These are phyloP conservation scores for Diplocarpon mali DNA, from an alignment of 2,329 filamentous ascomycete genomes.

Conservation along the genomic window DNA sequence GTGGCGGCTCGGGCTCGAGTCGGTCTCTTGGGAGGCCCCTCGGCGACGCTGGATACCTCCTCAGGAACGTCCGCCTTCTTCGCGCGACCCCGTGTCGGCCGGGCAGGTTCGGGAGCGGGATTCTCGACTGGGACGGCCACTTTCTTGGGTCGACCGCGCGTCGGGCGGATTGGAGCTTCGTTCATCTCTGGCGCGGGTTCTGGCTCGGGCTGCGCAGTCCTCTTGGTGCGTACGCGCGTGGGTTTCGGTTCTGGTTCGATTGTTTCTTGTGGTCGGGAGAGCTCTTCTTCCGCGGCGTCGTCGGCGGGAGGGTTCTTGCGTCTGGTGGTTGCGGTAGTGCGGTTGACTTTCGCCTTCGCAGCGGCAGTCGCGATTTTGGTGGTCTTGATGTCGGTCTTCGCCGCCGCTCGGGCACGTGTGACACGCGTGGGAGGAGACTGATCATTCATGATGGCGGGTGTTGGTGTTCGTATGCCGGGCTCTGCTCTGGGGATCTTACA, in stretches of 20 bases:
- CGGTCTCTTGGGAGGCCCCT: slow-evolving; percentile 30
- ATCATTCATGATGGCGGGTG: slow-evolving; percentile 36
- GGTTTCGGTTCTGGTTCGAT: slow-evolving; percentile 28
- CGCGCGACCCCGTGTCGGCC: slow-evolving; percentile 20
- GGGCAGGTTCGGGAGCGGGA: slow-evolving; percentile 13
- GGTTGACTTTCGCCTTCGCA: slow-evolving; percentile 31
- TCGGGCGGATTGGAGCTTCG: slow-evolving; percentile 26
- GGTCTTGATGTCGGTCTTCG: slow-evolving; percentile 32
- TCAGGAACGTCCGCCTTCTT: slow-evolving; percentile 19
- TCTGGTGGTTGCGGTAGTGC: slow-evolving; percentile 30
- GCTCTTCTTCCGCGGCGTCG: slow-evolving; percentile 39
- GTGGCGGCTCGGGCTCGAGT: slow-evolving; percentile 29
- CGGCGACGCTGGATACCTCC: slow-evolving; percentile 20
- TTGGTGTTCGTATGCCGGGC: slow-evolving; percentile 6
- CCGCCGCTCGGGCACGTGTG: slow-evolving; percentile 39
- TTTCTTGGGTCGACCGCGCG: slow-evolving; percentile 37
- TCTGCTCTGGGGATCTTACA: slow-evolving; percentile 9
- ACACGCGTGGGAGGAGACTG: slow-evolving; percentile 48
- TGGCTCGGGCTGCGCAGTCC: slow-evolving; percentile 26
- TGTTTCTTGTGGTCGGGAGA: slow-evolving; percentile 15
- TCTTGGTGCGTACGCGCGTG: slow-evolving; percentile 38
- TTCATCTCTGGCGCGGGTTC: slow-evolving; percentile 21
- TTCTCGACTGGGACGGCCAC: slow-evolving; percentile 15
- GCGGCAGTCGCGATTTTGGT: slow-evolving; percentile 39
- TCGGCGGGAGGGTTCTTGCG: slow-evolving; percentile 45